Conservation (phyloP, 805 yeast genomes). For the Candida nonsorbophila region DNA sequence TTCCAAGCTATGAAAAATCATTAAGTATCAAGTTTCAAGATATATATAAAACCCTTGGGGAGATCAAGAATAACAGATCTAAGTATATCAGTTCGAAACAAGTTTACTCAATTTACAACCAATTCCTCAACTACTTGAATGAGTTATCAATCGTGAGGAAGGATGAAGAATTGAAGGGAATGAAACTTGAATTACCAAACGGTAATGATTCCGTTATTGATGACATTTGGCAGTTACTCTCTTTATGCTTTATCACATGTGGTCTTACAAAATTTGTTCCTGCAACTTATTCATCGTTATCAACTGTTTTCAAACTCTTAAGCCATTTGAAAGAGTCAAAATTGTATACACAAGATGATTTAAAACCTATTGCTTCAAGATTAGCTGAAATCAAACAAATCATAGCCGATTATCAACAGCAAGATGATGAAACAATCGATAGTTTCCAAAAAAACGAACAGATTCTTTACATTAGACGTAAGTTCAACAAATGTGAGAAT, state of each 20-base stretch:
- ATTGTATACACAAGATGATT: conserved; percentile 80
- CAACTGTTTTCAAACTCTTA: conserved; percentile 79
- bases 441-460: conserved; percentile 42
- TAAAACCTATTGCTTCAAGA: conserved; percentile 70
- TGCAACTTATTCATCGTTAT: conserved; percentile 84
- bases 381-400: conserved; percentile 65
- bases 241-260: conserved; percentile 84
- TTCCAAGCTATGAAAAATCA: conserved; percentile 34
- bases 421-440: conserved; percentile 9
- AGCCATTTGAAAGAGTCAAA: conserved; percentile 78
- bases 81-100: conserved; percentile 65
- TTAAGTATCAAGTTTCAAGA: conserved; percentile 21
- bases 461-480: conserved; percentile 54
- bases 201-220: conserved; percentile 72
- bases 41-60: conserved; percentile 22
- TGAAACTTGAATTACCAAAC: conserved; percentile 36
- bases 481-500: conserved; percentile 57
- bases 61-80: conserved; percentile 55
- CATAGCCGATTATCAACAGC: conserved; percentile 39
- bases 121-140: conserved; percentile 50
- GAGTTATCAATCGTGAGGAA: conserved; percentile 50
- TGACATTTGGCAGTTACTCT: conserved; percentile 83
- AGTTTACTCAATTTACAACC: conserved; percentile 54
- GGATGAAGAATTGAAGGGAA: conserved; percentile 36
- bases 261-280: conserved; percentile 90